Conservation (phyloP, 495 filamentous ascomycete genomes). For the Terfezia boudieri region DNA sequence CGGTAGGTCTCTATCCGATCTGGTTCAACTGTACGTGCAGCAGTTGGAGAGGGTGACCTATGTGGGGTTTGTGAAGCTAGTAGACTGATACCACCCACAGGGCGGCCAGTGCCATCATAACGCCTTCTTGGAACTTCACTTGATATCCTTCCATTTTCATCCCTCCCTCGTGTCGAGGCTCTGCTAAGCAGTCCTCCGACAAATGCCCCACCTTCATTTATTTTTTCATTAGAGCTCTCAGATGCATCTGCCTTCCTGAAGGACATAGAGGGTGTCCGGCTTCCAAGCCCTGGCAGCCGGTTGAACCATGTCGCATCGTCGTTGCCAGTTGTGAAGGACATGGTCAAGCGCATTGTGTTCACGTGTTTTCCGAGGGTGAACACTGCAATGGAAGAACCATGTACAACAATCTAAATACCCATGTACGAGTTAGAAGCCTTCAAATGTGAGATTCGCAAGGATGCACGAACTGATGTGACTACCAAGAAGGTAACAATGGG, state of each 20-base stretch:
- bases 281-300: conserved; percentile 71
- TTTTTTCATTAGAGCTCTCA: conserved; percentile 35
- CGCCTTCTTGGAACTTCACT: background rate
- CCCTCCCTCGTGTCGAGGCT: conserved; percentile 12
- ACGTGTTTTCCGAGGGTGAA: conserved; percentile 97
- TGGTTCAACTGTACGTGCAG: conserved; percentile 18
- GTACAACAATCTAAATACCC: conserved; percentile 45
- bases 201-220: conserved; percentile 32
- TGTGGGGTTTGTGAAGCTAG: background rate
- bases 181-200: conserved; percentile 27
- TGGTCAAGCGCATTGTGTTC: conserved; percentile 84
- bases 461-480: conserved; percentile 36
- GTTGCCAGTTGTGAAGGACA: conserved; percentile 74
- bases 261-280: conserved; percentile 58
- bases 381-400: conserved; percentile 93
- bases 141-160: conserved; percentile 10
- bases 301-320: conserved; percentile 93
- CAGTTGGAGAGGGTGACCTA: conserved; percentile 2
- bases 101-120: background rate
- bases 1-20: conserved; percentile 41
- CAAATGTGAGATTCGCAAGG: no score
- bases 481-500: conserved; percentile 90
- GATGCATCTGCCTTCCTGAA: conserved; percentile 31
- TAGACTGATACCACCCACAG: background rate
- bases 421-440: no score